Conservation (phyloP, 106 monocot species). For the Platanthera guangdongensis region DNA sequence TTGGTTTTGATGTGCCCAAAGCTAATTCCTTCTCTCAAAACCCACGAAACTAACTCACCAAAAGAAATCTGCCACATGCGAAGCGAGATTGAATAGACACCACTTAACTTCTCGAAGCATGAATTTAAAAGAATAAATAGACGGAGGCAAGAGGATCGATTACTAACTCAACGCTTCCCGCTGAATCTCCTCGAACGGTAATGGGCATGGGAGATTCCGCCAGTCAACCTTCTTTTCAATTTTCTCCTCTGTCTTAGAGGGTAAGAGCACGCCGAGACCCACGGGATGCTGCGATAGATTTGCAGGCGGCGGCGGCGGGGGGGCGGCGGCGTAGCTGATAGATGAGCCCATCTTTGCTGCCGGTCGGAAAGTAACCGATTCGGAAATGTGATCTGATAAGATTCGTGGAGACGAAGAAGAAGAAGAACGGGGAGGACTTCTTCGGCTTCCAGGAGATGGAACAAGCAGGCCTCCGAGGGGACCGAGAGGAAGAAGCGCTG, state of each 20-base stretch:
- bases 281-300: constrained; percentile 10
- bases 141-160: neutral
- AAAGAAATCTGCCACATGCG: too few relatives aligned
- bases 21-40: too few relatives aligned
- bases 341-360: neutral
- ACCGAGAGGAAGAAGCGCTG: neutral
- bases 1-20: too few relatives aligned
- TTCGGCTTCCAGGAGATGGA: neutral
- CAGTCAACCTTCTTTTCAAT: constrained; percentile 60
- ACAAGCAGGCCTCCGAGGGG: neutral
- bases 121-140: neutral
- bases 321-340: constrained; percentile 24
- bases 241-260: constrained; percentile 24
- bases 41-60: too few relatives aligned
- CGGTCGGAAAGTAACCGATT: neutral
- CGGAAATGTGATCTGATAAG: neutral
- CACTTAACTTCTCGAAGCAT: neutral
- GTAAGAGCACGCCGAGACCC: constrained; percentile 32
- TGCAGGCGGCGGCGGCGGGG: constrained; percentile 20
- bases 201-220: constrained; percentile 71
- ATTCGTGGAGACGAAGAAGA: neutral
- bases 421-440: neutral
- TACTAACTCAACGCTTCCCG: constrained; percentile 77
- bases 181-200: constrained; percentile 80
- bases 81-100: neutral